Percentiles rank a stretch among this genome's conserved stretches.
These are phyloP conservation scores for Aeschynomene evenia DNA, from an alignment of 306 rosid genomes.

Conservation along the genomic window DNA sequence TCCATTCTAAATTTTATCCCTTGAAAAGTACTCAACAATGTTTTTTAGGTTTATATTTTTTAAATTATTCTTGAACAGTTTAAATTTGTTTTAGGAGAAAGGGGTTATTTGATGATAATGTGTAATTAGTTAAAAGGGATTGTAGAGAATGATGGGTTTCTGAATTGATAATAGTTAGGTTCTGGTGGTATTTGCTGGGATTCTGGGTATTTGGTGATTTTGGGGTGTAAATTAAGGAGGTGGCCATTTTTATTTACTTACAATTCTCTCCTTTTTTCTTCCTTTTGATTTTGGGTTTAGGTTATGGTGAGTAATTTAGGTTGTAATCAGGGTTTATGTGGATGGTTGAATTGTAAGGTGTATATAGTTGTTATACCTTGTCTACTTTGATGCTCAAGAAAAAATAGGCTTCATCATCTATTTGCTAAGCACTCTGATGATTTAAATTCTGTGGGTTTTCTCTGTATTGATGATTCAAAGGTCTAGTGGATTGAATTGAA, in stretches of 20 bases:
- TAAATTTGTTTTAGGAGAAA: slow-evolving; percentile 17
- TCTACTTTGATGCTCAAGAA: slow-evolving; percentile 2
- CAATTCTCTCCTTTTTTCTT: background rate
- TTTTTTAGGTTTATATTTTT: slow-evolving; percentile 23
- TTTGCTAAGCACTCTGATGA: too few relatives aligned
- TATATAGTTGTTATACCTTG: slow-evolving; percentile 27
- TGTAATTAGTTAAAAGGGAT: background rate
- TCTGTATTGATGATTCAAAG: background rate
- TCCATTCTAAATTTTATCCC: background rate
- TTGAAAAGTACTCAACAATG: background rate
- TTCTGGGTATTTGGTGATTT: background rate
- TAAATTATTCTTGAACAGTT: background rate
- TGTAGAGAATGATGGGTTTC: background rate
- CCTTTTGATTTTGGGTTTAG: background rate
- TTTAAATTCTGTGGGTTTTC: background rate
- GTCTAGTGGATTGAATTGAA: background rate
- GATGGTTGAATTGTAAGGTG: slow-evolving; percentile 14
- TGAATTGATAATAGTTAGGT: slow-evolving; percentile 5
- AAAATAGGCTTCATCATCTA: too few relatives aligned
- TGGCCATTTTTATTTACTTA: slow-evolving; percentile 7
- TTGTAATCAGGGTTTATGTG: slow-evolving; percentile 33
- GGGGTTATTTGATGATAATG: slow-evolving; percentile 6
- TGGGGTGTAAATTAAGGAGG: slow-evolving; percentile 31
- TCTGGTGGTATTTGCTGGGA: slow-evolving; percentile 8
- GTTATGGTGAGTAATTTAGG: slow-evolving; percentile 1